These are phyloP conservation scores for Caloboletus firmus DNA, from an alignment of 1,284 basidiomycete genomes.

Conservation along the genomic window DNA sequence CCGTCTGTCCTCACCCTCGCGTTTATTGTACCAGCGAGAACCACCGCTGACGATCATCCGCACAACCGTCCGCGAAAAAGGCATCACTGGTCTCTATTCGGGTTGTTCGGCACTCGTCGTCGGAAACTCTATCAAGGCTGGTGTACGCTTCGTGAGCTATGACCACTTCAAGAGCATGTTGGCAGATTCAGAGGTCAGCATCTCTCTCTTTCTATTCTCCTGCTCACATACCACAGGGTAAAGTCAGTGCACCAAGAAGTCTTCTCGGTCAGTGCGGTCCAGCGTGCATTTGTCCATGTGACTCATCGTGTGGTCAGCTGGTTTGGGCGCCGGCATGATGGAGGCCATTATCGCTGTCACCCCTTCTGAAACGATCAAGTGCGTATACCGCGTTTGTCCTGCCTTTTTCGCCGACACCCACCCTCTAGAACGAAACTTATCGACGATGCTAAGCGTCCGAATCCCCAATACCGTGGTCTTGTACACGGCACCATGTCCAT, in stretches of 20 bases:
- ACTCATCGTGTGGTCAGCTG: constrained; percentile 52
- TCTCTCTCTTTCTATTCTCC: background rate
- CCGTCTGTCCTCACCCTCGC: background rate
- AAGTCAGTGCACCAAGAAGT: constrained; percentile 82
- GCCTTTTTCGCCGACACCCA: background rate
- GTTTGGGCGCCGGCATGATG: constrained; percentile 91
- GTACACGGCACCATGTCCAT: constrained; percentile 85
- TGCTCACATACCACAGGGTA: constrained; percentile 58
- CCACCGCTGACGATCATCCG: constrained; percentile 68
- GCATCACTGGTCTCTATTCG: constrained; percentile 78
- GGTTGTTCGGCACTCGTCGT: constrained; percentile 85
- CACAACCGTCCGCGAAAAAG: constrained; percentile 71
- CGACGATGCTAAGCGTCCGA: constrained; percentile 85
- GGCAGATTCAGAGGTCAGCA: constrained; percentile 73
- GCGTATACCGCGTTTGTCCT: constrained; percentile 27
- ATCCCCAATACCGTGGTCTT: constrained; percentile 87
- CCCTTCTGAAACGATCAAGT: constrained; percentile 99
- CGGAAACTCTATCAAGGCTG: constrained; percentile 91
- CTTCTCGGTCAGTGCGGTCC: constrained; percentile 63
- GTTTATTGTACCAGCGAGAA: constrained; percentile 34
- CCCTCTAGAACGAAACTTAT: constrained; percentile 89
- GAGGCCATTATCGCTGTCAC: constrained; percentile 96
- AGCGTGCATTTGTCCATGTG: background rate
- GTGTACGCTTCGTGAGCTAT: constrained; percentile 93
- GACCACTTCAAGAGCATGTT: constrained; percentile 89